phyloP scores from a whole-genome alignment of 2,329 filamentous ascomycete genomes.

The Calonectria pseudoturangicola region DNA sequence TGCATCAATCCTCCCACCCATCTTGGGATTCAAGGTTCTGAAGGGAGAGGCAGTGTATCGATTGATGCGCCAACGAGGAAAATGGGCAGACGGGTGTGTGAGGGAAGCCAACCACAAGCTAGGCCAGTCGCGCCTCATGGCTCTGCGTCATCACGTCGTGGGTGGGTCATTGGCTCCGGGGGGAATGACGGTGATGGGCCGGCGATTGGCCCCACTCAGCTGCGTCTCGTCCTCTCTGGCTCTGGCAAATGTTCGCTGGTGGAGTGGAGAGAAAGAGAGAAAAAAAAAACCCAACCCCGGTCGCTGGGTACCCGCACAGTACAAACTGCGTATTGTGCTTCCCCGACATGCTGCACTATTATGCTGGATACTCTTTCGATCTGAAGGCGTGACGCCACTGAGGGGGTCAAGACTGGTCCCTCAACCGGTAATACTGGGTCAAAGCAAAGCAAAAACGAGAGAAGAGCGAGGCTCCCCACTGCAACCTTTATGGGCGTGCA shows the following conservation, averaged over 20 bases:
- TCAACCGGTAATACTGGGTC: slow-evolving; percentile 34
- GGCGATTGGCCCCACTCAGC: slow-evolving; percentile 37
- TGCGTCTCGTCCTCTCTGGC: slow-evolving; percentile 40
- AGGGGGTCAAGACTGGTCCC: slow-evolving; percentile 26
- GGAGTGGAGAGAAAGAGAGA: slow-evolving; percentile 46
- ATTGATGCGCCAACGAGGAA: slow-evolving; percentile 33
- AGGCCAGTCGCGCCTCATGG: slow-evolving; percentile 43
- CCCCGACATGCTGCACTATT: slow-evolving; percentile 33
- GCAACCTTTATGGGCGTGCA: slow-evolving; percentile 21
- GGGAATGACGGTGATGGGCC: slow-evolving; percentile 52
- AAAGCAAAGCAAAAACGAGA: slow-evolving; percentile 29
- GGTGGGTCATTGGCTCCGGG: slow-evolving; percentile 46
- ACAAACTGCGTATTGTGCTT: slow-evolving; percentile 8
- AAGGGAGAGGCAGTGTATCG: slow-evolving; percentile 26
- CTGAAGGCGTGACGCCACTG: slow-evolving; percentile 39
- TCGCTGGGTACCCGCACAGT: slow-evolving; percentile 47
- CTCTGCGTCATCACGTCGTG: slow-evolving; percentile 53
- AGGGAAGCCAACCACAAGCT: slow-evolving; percentile 41
- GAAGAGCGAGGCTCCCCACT: slow-evolving; percentile 19
- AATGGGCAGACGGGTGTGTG: slow-evolving; percentile 39
- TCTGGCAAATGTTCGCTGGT: slow-evolving; percentile 41
- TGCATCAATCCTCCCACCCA: background rate
- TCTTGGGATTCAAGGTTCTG: slow-evolving; percentile 26
- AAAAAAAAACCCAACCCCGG: slow-evolving; percentile 39
- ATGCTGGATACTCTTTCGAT: slow-evolving; percentile 26